These are phyloP conservation scores for Rhizomucor miehei DNA, from an alignment of 371 early-diverging fungal genomes.

Conservation along the genomic window DNA sequence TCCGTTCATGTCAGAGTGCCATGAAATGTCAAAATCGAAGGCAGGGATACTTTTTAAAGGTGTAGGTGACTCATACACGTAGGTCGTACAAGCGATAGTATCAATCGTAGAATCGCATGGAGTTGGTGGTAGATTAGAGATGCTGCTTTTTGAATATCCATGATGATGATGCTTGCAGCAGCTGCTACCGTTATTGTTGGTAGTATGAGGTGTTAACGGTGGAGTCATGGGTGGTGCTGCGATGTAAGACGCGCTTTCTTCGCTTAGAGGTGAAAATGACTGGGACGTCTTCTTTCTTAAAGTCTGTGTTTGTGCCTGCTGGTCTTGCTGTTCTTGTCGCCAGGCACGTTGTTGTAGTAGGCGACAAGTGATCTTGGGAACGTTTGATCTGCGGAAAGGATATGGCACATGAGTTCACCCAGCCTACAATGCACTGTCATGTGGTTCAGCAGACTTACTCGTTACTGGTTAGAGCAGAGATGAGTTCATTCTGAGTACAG, in stretches of 20 bases:
- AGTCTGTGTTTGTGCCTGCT: neutral
- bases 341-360: slow-evolving; percentile 32
- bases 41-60: slow-evolving; percentile 32
- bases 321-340: slow-evolving; percentile 12
- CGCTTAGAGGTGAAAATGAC: slow-evolving; percentile 1
- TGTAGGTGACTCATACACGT: slow-evolving; percentile 19
- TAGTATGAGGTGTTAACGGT: slow-evolving; percentile 19
- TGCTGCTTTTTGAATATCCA: slow-evolving; percentile 9
- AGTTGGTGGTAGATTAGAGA: slow-evolving; percentile 11
- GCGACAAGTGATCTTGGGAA: slow-evolving; percentile 41
- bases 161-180: slow-evolving; percentile 2
- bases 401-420: slow-evolving; percentile 1
- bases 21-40: slow-evolving; percentile 19
- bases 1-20: slow-evolving; percentile 10
- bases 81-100: slow-evolving; percentile 18
- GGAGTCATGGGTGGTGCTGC: slow-evolving; percentile 32
- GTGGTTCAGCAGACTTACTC: slow-evolving; percentile 20
- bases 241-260: slow-evolving; percentile 15
- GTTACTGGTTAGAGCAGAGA: slow-evolving; percentile 12
- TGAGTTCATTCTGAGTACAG: slow-evolving; percentile 19
- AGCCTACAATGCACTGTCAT: too few species aligned
- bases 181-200: too few species aligned
- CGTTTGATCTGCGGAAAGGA: slow-evolving; percentile 22
- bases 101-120: slow-evolving; percentile 34
- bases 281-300: neutral